Percentiles rank a stretch among this genome's conserved stretches.
These are phyloP conservation scores for Cutaneotrichosporon mucoides DNA, from an alignment of 1,284 basidiomycete genomes.

Conservation along the genomic window DNA sequence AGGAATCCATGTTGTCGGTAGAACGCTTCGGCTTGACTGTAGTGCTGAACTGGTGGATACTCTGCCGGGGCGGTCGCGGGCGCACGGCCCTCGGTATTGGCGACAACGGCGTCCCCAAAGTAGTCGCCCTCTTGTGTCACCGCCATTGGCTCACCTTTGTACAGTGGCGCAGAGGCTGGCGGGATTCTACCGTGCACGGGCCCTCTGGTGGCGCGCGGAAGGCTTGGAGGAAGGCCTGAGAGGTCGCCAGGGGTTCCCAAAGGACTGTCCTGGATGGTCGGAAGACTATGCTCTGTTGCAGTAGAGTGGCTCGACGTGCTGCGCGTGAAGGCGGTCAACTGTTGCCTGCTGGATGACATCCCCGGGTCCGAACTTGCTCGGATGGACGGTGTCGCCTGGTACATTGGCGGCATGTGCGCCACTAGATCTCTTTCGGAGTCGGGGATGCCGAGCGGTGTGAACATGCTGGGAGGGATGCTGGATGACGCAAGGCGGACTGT, in stretches of 20 bases:
- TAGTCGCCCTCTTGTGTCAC: not conserved
- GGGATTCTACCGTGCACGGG: slow-evolving; percentile 23
- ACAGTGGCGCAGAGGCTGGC: slow-evolving; percentile 40
- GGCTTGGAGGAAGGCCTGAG: not conserved
- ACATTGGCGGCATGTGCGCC: slow-evolving; percentile 57
- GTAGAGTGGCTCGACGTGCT: not conserved
- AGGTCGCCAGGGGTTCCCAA: slow-evolving; percentile 31
- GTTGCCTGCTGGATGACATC: too few species aligned
- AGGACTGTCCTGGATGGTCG: not conserved
- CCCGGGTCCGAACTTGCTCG: not conserved
- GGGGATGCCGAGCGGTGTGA: slow-evolving; percentile 67
- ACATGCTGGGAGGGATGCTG: slow-evolving; percentile 29
- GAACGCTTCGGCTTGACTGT: slow-evolving; percentile 51
- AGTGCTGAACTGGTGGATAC: slow-evolving; percentile 1
- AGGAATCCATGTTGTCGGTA: slow-evolving; percentile 65
- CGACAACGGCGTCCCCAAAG: slow-evolving; percentile 1
- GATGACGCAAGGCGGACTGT: slow-evolving; percentile 71
- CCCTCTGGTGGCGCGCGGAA: not conserved
- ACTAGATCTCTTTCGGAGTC: slow-evolving; percentile 81
- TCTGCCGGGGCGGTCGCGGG: not conserved
- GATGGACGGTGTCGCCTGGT: not conserved
- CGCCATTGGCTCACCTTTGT: slow-evolving; percentile 19
- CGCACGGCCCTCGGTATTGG: not conserved
- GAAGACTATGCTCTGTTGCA: not conserved
- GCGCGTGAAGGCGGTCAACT: not conserved